phyloP scores from a whole-genome alignment of 1,139 yeast species.

The Taphrina wiesneri region DNA sequence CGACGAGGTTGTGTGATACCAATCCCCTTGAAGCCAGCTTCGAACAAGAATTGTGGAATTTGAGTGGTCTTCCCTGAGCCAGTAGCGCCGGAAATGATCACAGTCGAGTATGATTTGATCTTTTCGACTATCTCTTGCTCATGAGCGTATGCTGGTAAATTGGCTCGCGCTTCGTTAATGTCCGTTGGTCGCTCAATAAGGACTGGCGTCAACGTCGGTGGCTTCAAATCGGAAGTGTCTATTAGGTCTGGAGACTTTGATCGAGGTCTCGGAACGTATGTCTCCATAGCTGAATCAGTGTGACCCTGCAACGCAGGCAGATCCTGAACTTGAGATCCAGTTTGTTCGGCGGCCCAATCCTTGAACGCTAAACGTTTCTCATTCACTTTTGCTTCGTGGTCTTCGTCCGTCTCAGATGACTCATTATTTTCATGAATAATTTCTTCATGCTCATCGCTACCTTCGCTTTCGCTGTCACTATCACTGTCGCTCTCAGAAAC shows the following conservation, averaged over 20 bases:
- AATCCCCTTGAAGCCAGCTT: constrained; percentile 84
- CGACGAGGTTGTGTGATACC: constrained; percentile 97
- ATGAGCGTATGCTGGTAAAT: constrained; percentile 84
- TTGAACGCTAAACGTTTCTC: constrained; percentile 47
- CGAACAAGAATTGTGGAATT: constrained; percentile 88
- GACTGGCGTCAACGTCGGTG: constrained; percentile 68
- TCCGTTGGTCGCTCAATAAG: constrained; percentile 63
- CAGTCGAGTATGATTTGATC: constrained; percentile 84
- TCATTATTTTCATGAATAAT: constrained; percentile 39
- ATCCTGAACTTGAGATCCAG: constrained; percentile 25
- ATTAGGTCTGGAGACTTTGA: constrained; percentile 65
- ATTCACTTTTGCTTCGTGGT: constrained; percentile 42
- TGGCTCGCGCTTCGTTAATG: constrained; percentile 65
- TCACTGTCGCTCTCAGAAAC: constrained; percentile 15
- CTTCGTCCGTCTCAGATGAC: neutral
- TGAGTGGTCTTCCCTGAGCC: constrained; percentile 99
- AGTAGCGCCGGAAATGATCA: constrained; percentile 94
- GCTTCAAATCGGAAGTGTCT: constrained; percentile 55
- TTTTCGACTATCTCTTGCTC: constrained; percentile 97
- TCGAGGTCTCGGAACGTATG: constrained; percentile 49
- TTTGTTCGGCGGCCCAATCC: constrained; percentile 56
- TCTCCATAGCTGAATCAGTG: constrained; percentile 44
- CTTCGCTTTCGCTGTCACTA: neutral
- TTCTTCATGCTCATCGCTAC: neutral
- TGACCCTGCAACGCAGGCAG: constrained; percentile 28